Base-by-base conservation (phyloP, 169 alveolate genomes). In the Neospora caninum region DNA sequence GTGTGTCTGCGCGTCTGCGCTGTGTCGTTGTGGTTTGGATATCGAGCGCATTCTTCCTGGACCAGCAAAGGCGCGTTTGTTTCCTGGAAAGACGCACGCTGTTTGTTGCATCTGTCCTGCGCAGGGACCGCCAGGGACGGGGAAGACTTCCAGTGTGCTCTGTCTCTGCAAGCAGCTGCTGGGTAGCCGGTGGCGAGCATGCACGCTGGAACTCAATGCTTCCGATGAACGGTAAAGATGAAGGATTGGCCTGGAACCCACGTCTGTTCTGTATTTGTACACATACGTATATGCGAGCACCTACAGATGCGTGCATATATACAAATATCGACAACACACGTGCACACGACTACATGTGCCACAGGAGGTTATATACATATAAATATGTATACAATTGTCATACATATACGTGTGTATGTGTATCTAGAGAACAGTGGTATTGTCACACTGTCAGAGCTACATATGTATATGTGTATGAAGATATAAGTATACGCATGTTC, bases 81-180 rank as follows among this genome's bases (percentile, higher is more conserved):
- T 36, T 36, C 42, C 45, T 49, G 58, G 58, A 49, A 49, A 13
- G 13, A 73, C 27, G 43, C 9, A n/a, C 2, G 49, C 84, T 73
- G 84, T n/a, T 18, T 73, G 84, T 82, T 41, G 36, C 18, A 36
- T 38, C 42, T 88, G 29, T 54, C n/a, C n/a, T 86, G 43, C 80
- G 93, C 93, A 97, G 98, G 99, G 99, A 0, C 99, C 99, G 25
- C 99, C 99, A 2, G 99, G 99, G 45, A 99, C 99, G 29, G 99
- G 99, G 43, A 99, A 99, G 96, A 99, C 99, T 27, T 98, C 99
- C 64, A 97, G 99, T 92, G 99, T 99, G 27, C 98, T 98, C 89
- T 99, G 99, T 94, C 96, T 99, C 95, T 99, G 99, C 18, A 97
- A 99, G 91, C 98, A 98, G 95, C 96, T 99, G 98, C 98, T 99